A percentile compares a stretch with the other conserved stretches of the same genome.
These are phyloP conservation scores for bread wheat (Triticum aestivum) DNA, from an alignment of 176 grass and related monocot genomes.

Conservation along the genomic window IWGSC_CS_RefSeq_v2.1 NC_057814.1:556274009-556274508, in stretches of 20 bases:
- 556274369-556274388: too few relatives aligned
- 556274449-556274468: neutral
- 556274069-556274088: slow-evolving; percentile 38
- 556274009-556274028: slow-evolving; percentile 52
- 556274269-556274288: neutral
- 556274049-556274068: neutral
- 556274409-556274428: neutral
- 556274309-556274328: neutral
- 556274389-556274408: too few relatives aligned
- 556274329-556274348: neutral
- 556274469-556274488: neutral
- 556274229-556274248: neutral
- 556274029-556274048: slow-evolving; percentile 48
- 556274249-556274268: too few relatives aligned
- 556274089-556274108: slow-evolving; percentile 50
- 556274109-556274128: slow-evolving; percentile 60
- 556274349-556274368: neutral
- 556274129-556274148: slow-evolving; percentile 61
- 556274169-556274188: slow-evolving; percentile 36
- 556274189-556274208: slow-evolving; percentile 43
- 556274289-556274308: too few relatives aligned
- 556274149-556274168: slow-evolving; percentile 34
- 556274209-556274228: slow-evolving; percentile 39
- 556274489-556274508: neutral
- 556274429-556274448: neutral